Percentiles rank a stretch among this genome's conserved stretches.
These are phyloP conservation scores for Macrolepiota fuliginosa DNA, from an alignment of 768 basidiomycete species.

Conservation along the genomic window DNA sequence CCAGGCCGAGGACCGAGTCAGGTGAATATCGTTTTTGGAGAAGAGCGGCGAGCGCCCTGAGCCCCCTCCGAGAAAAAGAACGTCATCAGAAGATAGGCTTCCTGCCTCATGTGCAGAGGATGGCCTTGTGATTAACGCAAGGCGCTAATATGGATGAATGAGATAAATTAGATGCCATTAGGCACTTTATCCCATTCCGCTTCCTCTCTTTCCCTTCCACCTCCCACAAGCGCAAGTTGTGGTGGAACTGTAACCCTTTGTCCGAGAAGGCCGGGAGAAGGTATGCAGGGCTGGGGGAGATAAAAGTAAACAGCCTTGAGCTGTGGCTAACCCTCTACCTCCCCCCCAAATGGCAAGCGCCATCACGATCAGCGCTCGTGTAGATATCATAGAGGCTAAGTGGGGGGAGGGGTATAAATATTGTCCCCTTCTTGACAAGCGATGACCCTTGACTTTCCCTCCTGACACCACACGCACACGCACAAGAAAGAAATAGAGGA, in stretches of 20 bases:
- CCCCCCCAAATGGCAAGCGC: background rate
- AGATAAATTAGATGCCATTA: background rate
- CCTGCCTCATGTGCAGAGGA: background rate
- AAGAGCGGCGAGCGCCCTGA: background rate
- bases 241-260: background rate
- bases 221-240: background rate
- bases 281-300: background rate
- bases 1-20: no score
- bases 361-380: background rate
- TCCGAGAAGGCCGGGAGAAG: background rate
- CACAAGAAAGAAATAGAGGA: slow-evolving; percentile 1
- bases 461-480: background rate
- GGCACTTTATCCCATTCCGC: background rate
- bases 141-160: background rate
- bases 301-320: background rate
- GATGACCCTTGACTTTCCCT: background rate
- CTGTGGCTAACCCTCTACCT: background rate
- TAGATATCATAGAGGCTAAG: no score
- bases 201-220: background rate
- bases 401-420: background rate
- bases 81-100: background rate
- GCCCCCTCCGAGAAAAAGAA: no score
- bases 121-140: background rate
- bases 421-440: background rate
- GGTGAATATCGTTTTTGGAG: background rate